These are phyloP conservation scores for Dioszegia crocea DNA, from an alignment of 768 basidiomycete species.

Conservation along the genomic window DNA sequence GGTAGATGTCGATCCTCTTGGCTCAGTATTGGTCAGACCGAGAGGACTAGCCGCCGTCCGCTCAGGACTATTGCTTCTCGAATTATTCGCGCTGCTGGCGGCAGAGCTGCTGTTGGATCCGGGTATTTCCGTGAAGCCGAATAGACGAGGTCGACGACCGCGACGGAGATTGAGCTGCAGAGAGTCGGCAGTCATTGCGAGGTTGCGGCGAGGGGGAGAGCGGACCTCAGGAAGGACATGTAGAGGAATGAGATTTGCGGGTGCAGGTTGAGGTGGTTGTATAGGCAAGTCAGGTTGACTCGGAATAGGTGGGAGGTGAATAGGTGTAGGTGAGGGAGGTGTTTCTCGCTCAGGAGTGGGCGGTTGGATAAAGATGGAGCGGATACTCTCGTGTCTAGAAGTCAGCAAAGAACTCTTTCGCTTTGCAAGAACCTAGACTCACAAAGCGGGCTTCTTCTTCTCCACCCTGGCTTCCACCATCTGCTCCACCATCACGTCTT, in stretches of 20 bases:
- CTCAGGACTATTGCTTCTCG: slow-evolving; percentile 28
- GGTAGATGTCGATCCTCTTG: not conserved
- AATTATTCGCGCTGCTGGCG: slow-evolving; percentile 18
- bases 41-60: not conserved
- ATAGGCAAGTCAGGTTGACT: not conserved
- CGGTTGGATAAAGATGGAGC: slow-evolving; percentile 41
- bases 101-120: slow-evolving; percentile 18
- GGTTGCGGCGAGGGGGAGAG: slow-evolving; percentile 39
- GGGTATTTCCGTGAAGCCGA: slow-evolving; percentile 47
- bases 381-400: slow-evolving; percentile 20
- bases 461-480: slow-evolving; percentile 19
- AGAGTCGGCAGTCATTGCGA: slow-evolving; percentile 32
- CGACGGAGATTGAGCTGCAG: slow-evolving; percentile 22
- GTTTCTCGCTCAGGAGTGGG: slow-evolving; percentile 39
- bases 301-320: not conserved
- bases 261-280: not conserved
- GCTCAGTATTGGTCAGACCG: not conserved
- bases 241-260: slow-evolving; percentile 16
- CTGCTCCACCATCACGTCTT: slow-evolving; percentile 31
- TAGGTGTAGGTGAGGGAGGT: slow-evolving; percentile 9
- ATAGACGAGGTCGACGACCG: slow-evolving; percentile 40
- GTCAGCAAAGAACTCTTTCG: not conserved
- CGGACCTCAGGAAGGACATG: slow-evolving; percentile 47
- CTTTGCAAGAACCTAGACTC: too few species aligned
- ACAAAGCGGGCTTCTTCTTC: not conserved